Evolutionary conservation across 257 asterid species (phyloP).

Genomic region (Lycium barbarum): DNA sequence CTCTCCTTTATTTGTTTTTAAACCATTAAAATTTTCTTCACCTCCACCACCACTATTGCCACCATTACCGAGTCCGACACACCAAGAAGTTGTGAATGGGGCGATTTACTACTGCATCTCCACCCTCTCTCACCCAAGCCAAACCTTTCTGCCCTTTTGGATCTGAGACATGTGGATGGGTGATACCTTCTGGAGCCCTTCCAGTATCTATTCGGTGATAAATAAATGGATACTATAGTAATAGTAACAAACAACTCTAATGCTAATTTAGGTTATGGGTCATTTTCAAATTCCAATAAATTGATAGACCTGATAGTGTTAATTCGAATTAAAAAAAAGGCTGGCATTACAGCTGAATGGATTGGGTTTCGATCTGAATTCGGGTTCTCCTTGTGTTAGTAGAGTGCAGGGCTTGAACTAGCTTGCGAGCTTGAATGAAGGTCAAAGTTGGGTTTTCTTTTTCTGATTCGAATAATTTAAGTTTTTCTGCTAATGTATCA

Average conservation of each 20-base stretch:
- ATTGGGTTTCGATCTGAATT: constrained; percentile 20
- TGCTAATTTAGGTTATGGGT: constrained; percentile 37
- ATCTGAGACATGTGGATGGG: constrained; percentile 45
- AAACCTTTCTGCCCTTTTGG: constrained; percentile 42
- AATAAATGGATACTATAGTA: constrained; percentile 25
- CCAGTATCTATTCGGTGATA: constrained; percentile 74
- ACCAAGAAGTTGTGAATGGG: constrained; percentile 55
- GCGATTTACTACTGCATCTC: constrained; percentile 67
- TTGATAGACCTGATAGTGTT: background rate
- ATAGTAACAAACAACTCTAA: constrained; percentile 38
- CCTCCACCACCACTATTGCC: background rate
- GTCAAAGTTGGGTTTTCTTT: constrained; percentile 1
- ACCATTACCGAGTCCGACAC: constrained; percentile 26
- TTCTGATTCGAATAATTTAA: constrained; percentile 2
- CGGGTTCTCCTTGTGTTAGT: constrained; percentile 26
- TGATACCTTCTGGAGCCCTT: constrained; percentile 70
- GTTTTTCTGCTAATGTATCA: background rate
- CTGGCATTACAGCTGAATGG: background rate
- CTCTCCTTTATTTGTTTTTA: too few species aligned
- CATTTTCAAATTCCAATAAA: constrained; percentile 32
- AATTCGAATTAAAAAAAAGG: constrained; percentile 15
- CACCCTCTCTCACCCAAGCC: constrained; percentile 39
- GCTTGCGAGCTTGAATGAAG: constrained; percentile 23
- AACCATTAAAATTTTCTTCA: too few species aligned
- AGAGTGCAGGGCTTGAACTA: constrained; percentile 31